These are phyloP conservation scores for Epithemia pelagica DNA, from an alignment of 108 stramenopile genomes.

Conservation along the genomic window DNA sequence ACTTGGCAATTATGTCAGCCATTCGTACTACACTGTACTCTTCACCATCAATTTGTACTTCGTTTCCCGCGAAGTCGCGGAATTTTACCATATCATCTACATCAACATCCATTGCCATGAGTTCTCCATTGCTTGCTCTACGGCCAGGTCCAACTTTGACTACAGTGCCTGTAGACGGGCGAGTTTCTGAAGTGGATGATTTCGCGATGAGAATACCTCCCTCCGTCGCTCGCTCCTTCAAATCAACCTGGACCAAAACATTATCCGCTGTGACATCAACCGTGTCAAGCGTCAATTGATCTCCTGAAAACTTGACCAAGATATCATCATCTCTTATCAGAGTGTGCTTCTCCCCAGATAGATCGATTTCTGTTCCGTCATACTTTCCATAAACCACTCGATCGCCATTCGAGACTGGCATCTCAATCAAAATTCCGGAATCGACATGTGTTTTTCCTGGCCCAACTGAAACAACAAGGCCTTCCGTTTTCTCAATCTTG, in stretches of 20 bases:
- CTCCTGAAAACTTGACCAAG: slow-evolving; percentile 70
- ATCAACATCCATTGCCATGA: slow-evolving; percentile 76
- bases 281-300: slow-evolving; percentile 46
- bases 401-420: slow-evolving; percentile 72
- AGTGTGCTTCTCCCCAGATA: slow-evolving; percentile 64
- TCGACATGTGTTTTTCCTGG: slow-evolving; percentile 77
- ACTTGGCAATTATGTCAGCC: slow-evolving; percentile 81
- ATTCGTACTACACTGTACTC: slow-evolving; percentile 82
- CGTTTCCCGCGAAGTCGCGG: slow-evolving; percentile 80
- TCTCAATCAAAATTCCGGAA: slow-evolving; percentile 58
- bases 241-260: slow-evolving; percentile 67
- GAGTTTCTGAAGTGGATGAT: slow-evolving; percentile 31
- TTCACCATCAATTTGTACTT: slow-evolving; percentile 71
- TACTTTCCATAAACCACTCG: slow-evolving; percentile 83
- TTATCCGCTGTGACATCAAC: slow-evolving; percentile 67
- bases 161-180: slow-evolving; percentile 70
- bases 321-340: slow-evolving; percentile 85
- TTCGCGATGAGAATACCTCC: slow-evolving; percentile 67
- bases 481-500: slow-evolving; percentile 77
- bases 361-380: slow-evolving; percentile 83
- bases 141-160: slow-evolving; percentile 84
- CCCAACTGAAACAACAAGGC: slow-evolving; percentile 62
- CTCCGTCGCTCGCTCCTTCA: slow-evolving; percentile 51
- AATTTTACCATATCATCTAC: slow-evolving; percentile 79
- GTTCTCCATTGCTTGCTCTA: slow-evolving; percentile 70